Evolutionary conservation across 1,139 yeast genomes (phyloP).

Genomic region (Magnusiomyces paraingens): DNA sequence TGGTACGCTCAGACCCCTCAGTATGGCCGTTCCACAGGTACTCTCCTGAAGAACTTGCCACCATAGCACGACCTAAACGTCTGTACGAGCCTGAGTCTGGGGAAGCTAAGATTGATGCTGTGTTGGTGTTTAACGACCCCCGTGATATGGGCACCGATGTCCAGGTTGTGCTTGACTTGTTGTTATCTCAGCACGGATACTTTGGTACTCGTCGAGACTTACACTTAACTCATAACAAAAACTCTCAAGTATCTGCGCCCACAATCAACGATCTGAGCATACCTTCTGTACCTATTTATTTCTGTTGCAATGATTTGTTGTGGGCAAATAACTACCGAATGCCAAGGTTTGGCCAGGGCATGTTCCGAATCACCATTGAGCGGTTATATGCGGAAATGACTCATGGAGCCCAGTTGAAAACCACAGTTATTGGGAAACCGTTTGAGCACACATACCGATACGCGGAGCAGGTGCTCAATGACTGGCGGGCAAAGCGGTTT

Average conservation of each 20-base stretch:
- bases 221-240: conserved; percentile 15
- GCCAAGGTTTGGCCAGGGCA: conserved; percentile 93
- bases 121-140: conserved; percentile 86
- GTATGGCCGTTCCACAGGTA: conserved; percentile 71
- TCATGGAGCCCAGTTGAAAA: conserved; percentile 43
- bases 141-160: conserved; percentile 83
- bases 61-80: conserved; percentile 36
- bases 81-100: conserved; percentile 14
- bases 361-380: conserved; percentile 62
- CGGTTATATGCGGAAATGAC: conserved; percentile 56
- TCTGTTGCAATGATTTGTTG: conserved; percentile 79
- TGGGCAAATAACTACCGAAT: conserved; percentile 83
- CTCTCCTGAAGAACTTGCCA: conserved; percentile 41
- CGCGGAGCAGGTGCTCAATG: conserved; percentile 65
- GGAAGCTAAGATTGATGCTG: conserved; percentile 39
- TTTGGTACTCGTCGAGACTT: conserved; percentile 53
- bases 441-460: conserved; percentile 72
- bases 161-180: conserved; percentile 68
- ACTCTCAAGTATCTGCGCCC: conserved; percentile 1
- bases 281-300: conserved; percentile 75
- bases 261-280: conserved; percentile 16
- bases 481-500: conserved; percentile 38
- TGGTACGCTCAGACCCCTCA: conserved; percentile 50
- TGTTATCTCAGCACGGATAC: conserved; percentile 57
- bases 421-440: conserved; percentile 79